phyloP scores from a whole-genome alignment of 1,284 basidiomycete genomes.

The Trichosporon faecale region DNA sequence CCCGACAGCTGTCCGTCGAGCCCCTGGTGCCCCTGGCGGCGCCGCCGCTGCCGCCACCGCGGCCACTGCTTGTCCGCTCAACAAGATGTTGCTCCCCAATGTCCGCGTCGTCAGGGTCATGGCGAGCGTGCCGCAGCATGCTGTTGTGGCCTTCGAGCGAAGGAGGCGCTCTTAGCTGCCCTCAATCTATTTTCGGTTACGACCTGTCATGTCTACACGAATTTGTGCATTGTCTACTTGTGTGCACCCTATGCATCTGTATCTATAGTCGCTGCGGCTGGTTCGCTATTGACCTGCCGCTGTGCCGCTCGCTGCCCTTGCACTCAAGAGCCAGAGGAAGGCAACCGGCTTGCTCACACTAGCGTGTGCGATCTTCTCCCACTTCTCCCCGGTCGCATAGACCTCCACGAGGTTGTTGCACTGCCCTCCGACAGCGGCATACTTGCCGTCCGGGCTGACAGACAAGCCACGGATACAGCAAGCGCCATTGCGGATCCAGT shows the following conservation, averaged over 20 bases:
- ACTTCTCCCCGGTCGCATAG: constrained; percentile 40
- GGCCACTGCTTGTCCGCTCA: not conserved
- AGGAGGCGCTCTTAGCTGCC: not conserved
- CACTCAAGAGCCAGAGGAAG: constrained; percentile 39
- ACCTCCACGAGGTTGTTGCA: constrained; percentile 44
- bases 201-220: not conserved
- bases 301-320: not conserved
- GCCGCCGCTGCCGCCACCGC: not conserved
- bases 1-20: not conserved
- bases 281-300: too few species aligned
- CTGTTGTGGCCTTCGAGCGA: not conserved
- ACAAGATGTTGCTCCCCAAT: not conserved
- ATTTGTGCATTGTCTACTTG: not conserved
- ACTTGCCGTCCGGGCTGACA: constrained; percentile 45
- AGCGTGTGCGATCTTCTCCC: constrained; percentile 61
- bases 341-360: constrained; percentile 58
- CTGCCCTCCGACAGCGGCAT: constrained; percentile 45
- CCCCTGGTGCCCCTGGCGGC: too few species aligned
- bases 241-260: not conserved
- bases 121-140: constrained; percentile 2
- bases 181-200: not conserved
- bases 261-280: not conserved
- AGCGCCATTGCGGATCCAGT: constrained; percentile 40
- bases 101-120: not conserved
- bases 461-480: constrained; percentile 45